Percentiles rank a stretch among this genome's conserved stretches.
These are phyloP conservation scores for Cardamine occulta DNA, from an alignment of 345 rosid species.

Conservation along the genomic window DNA sequence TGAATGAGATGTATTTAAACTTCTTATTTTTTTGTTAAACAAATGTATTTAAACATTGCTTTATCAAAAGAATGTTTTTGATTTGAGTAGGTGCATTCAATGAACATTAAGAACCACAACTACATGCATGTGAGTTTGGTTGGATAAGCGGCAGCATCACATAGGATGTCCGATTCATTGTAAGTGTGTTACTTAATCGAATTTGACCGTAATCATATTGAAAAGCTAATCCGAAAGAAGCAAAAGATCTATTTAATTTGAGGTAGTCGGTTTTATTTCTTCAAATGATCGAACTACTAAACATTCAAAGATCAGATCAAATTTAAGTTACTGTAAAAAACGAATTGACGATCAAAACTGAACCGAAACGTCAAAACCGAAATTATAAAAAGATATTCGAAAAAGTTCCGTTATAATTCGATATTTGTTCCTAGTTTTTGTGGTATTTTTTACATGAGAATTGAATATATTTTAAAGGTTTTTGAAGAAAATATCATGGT, in stretches of 20 bases:
- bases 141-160: conserved; percentile 36
- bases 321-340: not conserved
- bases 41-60: not conserved
- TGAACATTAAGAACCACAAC: conserved; percentile 28
- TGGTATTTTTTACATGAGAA: not conserved
- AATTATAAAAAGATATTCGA: not conserved
- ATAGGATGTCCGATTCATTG: conserved; percentile 32
- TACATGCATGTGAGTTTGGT: conserved; percentile 40
- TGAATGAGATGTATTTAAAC: conserved; percentile 9
- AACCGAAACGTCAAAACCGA: not conserved
- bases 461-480: not conserved
- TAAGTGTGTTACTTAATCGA: conserved; percentile 32
- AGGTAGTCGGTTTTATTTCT: not conserved
- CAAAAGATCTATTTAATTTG: not conserved
- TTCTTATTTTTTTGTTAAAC: not conserved
- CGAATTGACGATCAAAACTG: not conserved
- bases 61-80: conserved; percentile 24
- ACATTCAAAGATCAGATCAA: not conserved
- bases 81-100: conserved; percentile 13
- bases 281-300: not conserved
- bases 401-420: not conserved
- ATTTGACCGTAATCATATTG: not conserved
- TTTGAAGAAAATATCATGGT: not conserved
- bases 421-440: not conserved
- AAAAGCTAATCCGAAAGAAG: not conserved